phyloP scores from a whole-genome alignment of 306 rosid species.

The Vigna reflexopilosa region DNA sequence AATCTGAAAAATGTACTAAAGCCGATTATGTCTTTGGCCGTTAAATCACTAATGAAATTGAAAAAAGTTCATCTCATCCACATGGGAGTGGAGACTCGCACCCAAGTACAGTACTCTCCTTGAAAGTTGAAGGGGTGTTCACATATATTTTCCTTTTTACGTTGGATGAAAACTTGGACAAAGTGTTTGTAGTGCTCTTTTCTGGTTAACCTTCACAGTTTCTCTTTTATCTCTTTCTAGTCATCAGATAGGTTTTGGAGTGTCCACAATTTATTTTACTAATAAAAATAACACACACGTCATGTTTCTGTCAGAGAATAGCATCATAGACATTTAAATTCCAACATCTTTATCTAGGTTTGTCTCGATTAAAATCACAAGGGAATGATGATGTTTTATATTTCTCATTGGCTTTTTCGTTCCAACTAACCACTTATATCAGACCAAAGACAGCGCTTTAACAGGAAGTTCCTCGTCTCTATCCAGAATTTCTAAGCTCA shows the following conservation, averaged over 20 bases:
- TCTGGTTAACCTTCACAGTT: neutral
- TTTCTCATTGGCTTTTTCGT: neutral
- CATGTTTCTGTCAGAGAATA: neutral
- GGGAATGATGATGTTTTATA: neutral
- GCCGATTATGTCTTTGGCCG: neutral
- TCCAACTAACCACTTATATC: neutral
- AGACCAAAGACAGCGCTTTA: neutral
- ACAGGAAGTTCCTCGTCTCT: neutral
- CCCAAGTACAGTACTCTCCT: neutral
- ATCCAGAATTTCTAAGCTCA: neutral
- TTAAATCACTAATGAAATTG: conserved; percentile 15
- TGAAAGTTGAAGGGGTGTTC: neutral
- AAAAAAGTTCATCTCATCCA: conserved; percentile 4
- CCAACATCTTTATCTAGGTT: neutral
- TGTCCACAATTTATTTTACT: no score
- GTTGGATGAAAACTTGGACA: neutral
- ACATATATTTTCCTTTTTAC: neutral
- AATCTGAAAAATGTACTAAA: neutral
- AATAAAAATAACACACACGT: neutral
- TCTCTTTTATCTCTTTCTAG: no score
- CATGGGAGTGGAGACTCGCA: neutral
- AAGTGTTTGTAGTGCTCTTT: neutral
- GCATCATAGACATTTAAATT: neutral
- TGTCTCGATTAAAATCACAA: conserved; percentile 4
- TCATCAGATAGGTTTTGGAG: no score